These are phyloP conservation scores for Fusarium miscanthi DNA, from an alignment of 2,329 filamentous ascomycete genomes.

Conservation along the genomic window DNA sequence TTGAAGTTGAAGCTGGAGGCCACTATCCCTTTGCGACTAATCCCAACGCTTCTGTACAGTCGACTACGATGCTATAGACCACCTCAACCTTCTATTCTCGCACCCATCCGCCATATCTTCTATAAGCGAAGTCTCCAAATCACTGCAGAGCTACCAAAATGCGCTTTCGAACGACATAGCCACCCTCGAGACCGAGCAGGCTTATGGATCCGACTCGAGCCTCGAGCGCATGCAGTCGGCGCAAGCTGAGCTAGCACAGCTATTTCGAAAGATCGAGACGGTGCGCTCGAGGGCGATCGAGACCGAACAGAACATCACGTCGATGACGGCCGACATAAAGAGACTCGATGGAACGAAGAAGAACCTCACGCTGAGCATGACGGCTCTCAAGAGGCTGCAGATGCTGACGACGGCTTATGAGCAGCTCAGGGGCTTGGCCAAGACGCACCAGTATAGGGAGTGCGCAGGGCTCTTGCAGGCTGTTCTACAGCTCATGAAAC, in stretches of 20 bases:
- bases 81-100: constrained; percentile 93
- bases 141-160: constrained; percentile 81
- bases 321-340: constrained; percentile 99
- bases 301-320: constrained; percentile 95
- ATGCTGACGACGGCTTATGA: constrained; percentile 99
- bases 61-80: constrained; percentile 92
- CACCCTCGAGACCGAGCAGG: constrained; percentile 79
- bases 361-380: constrained; percentile 98
- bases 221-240: constrained; percentile 92
- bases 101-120: constrained; percentile 87
- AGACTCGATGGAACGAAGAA: constrained; percentile 95
- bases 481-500: constrained; percentile 96
- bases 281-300: constrained; percentile 89
- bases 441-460: constrained; percentile 90
- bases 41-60: constrained; percentile 50
- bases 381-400: constrained; percentile 93
- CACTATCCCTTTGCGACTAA: constrained; percentile 31
- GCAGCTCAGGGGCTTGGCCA: constrained; percentile 85
- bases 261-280: constrained; percentile 95
- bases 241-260: constrained; percentile 86
- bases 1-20: constrained; percentile 13
- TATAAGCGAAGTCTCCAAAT: constrained; percentile 77
- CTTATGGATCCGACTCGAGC: constrained; percentile 86
- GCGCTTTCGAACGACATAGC: constrained; percentile 83
- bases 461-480: constrained; percentile 94